These are phyloP conservation scores for Fusarium sp. DNA, from an alignment of 2,329 filamentous ascomycete genomes.

Conservation along the genomic window DNA sequence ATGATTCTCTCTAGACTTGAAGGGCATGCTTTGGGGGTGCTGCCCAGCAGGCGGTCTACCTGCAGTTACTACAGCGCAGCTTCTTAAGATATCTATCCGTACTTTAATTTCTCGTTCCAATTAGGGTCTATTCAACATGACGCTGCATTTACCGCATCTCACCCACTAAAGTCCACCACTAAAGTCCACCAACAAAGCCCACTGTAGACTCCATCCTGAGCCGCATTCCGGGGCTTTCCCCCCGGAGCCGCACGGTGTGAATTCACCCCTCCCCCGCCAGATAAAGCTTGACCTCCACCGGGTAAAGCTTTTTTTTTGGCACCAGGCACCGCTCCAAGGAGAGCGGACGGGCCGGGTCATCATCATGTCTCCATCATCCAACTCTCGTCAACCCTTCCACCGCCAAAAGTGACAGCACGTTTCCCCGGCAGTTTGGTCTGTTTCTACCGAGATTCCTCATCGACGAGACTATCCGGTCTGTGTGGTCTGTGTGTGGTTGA, in stretches of 20 bases:
- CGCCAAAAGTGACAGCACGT: slow-evolving; percentile 38
- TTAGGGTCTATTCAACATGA: slow-evolving; percentile 1
- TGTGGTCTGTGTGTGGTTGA: not conserved
- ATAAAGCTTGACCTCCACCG: not conserved
- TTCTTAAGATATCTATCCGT: not conserved
- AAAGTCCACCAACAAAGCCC: not conserved
- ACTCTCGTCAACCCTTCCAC: slow-evolving; percentile 18
- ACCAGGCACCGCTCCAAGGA: slow-evolving; percentile 10
- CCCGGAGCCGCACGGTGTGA: slow-evolving; percentile 26
- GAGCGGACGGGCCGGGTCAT: slow-evolving; percentile 32
- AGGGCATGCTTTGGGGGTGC: not conserved
- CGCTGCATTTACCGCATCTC: slow-evolving; percentile 12
- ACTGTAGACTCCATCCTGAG: slow-evolving; percentile 13
- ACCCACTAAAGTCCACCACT: slow-evolving; percentile 1
- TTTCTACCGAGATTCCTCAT: slow-evolving; percentile 8
- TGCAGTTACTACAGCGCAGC: not conserved
- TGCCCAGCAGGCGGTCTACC: not conserved
- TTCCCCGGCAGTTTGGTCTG: slow-evolving; percentile 13
- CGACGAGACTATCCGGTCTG: slow-evolving; percentile 13
- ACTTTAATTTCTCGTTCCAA: slow-evolving; percentile 1
- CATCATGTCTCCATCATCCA: slow-evolving; percentile 24
- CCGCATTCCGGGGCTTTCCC: slow-evolving; percentile 31
- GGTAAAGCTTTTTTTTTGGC: slow-evolving; percentile 3
- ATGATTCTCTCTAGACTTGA: not conserved
- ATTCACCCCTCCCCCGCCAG: slow-evolving; percentile 29